phyloP scores from a whole-genome alignment of 1,284 basidiomycete genomes.

The Coniferiporia sulphurascens region DNA sequence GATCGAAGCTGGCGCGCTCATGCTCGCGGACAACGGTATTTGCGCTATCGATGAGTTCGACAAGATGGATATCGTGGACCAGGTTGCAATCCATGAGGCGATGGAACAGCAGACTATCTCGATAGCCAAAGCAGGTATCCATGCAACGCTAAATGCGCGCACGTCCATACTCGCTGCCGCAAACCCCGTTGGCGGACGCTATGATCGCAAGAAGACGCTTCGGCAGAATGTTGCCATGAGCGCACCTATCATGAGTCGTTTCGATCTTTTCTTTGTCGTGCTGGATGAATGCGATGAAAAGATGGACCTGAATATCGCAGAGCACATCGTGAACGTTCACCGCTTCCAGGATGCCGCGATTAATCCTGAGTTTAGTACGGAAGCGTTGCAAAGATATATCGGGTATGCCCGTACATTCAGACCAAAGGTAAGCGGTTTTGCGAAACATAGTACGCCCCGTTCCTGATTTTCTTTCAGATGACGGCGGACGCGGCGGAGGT shows the following conservation, averaged over 20 bases:
- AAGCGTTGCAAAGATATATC: conserved; percentile 95
- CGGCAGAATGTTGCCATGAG: conserved; percentile 98
- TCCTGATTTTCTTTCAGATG: conserved; percentile 46
- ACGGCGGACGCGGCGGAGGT: conserved; percentile 91
- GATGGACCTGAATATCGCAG: conserved; percentile 90
- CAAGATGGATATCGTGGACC: conserved; percentile 99
- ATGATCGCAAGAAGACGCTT: conserved; percentile 92
- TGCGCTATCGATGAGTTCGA: conserved; percentile 99
- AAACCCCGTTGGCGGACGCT: conserved; percentile 94
- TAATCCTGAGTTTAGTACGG: conserved; percentile 94
- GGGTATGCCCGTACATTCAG: conserved; percentile 95
- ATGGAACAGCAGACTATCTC: conserved; percentile 99
- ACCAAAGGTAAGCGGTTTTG: conserved; percentile 66
- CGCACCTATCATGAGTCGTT: conserved; percentile 98
- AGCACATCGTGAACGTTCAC: conserved; percentile 98
- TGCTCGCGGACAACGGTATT: conserved; percentile 99
- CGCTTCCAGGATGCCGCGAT: conserved; percentile 94
- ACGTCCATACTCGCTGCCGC: conserved; percentile 98
- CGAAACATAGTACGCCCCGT: not conserved
- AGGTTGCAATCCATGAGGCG: conserved; percentile 99
- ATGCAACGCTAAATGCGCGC: conserved; percentile 96
- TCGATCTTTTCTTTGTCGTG: conserved; percentile 98
- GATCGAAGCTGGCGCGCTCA: conserved; percentile 97
- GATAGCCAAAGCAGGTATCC: conserved; percentile 98
- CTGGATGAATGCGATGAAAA: conserved; percentile 96